Percentiles rank a stretch among this genome's conserved stretches.
These are phyloP conservation scores for Sordariomycetes sp. DNA, from an alignment of 2,329 filamentous ascomycete genomes.

Conservation along the genomic window DNA sequence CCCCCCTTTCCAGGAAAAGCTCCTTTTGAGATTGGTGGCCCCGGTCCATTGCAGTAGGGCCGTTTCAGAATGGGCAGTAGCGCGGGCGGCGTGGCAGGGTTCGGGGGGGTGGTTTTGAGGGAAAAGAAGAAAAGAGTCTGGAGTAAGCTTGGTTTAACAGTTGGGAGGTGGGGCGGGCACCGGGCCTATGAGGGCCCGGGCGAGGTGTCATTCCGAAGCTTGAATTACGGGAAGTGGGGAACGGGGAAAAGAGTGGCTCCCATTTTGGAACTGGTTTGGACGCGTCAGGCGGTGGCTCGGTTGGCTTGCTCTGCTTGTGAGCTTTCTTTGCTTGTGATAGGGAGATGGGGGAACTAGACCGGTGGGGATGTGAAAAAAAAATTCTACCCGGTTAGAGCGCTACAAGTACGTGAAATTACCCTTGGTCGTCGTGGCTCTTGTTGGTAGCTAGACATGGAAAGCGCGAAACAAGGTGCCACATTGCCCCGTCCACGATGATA, in stretches of 20 bases:
- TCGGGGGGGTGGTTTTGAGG: no score
- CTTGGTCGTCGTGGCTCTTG: no score
- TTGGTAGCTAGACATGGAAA: no score
- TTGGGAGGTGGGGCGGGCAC: background rate
- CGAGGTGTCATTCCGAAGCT: background rate
- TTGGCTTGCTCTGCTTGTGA: background rate
- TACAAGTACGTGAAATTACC: no score
- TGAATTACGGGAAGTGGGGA: background rate
- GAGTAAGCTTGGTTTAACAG: background rate
- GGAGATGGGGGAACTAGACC: no score
- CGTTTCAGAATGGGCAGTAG: slow-evolving; percentile 5
- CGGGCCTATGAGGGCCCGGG: background rate
- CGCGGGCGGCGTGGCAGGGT: background rate
- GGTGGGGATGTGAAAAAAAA: no score
- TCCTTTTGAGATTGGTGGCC: background rate
- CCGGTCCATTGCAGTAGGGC: slow-evolving; percentile 4
- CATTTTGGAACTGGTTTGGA: background rate
- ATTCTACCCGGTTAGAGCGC: no score
- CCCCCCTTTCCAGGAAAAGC: background rate
- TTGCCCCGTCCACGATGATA: no score
- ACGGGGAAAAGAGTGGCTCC: background rate
- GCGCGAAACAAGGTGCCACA: no score
- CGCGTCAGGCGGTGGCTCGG: background rate
- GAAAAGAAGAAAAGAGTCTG: no score
- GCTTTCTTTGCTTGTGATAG: background rate